These are phyloP conservation scores for Russula sp. DNA, from an alignment of 768 basidiomycete genomes.

Conservation along the genomic window DNA sequence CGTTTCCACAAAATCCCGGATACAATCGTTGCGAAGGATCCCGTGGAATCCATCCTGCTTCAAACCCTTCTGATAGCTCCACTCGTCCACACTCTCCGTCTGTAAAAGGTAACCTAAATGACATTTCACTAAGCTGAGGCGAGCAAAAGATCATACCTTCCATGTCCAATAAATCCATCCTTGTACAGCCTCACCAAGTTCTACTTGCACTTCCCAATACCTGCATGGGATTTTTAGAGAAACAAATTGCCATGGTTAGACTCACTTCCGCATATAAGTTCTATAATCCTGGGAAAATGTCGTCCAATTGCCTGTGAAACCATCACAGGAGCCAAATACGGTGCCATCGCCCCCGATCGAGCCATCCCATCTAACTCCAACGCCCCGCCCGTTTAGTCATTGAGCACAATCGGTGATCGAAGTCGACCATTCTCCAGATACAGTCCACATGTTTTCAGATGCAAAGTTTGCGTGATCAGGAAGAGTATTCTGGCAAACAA, in stretches of 20 bases:
- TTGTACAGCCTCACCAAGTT: constrained; percentile 64
- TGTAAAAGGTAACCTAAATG: constrained; percentile 30
- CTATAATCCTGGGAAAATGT: constrained; percentile 63
- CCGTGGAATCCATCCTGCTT: constrained; percentile 75
- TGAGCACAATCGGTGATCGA: constrained; percentile 70
- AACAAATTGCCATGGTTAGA: constrained; percentile 16
- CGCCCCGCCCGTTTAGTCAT: constrained; percentile 77
- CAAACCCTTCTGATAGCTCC: constrained; percentile 73
- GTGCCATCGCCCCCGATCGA: constrained; percentile 45
- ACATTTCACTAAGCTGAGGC: neutral
- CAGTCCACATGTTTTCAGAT: constrained; percentile 61
- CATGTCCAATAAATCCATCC: constrained; percentile 81
- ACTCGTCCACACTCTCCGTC: constrained; percentile 69
- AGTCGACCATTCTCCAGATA: constrained; percentile 79
- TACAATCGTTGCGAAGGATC: constrained; percentile 65
- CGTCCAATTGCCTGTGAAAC: constrained; percentile 57
- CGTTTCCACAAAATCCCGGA: constrained; percentile 52
- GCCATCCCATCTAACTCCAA: constrained; percentile 69
- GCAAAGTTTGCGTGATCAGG: constrained; percentile 47
- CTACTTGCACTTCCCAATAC: constrained; percentile 80
- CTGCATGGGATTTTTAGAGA: constrained; percentile 35
- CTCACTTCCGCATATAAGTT: constrained; percentile 57
- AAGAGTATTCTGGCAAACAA: constrained; percentile 51
- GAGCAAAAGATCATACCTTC: constrained; percentile 50
- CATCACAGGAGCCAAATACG: constrained; percentile 58